Evolutionary conservation across 106 monocot genomes (phyloP).

Genomic region (Acorus calamus): DNA sequence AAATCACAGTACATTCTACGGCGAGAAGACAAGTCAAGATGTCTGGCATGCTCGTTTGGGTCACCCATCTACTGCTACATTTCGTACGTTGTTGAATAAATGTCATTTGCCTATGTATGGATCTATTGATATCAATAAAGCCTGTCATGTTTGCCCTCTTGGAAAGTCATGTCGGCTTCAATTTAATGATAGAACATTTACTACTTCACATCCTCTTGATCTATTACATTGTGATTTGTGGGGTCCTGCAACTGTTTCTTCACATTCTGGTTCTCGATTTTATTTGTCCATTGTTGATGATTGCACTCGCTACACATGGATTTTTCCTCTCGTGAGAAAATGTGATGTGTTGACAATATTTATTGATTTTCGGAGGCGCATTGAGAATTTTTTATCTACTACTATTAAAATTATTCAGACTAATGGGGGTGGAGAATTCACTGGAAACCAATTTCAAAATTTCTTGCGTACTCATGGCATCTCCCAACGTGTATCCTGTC

Average conservation of each 20-base stretch:
- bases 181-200: not conserved
- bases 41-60: too few species aligned
- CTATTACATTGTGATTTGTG: slow-evolving; percentile 7
- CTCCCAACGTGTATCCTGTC: not conserved
- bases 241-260: not conserved
- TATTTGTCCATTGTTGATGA: slow-evolving; percentile 7
- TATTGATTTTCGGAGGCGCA: not conserved
- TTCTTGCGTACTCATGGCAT: not conserved
- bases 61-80: too few species aligned
- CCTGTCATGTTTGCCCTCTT: not conserved
- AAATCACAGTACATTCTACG: too few species aligned
- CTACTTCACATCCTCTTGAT: not conserved
- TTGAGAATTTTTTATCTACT: not conserved
- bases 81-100: too few species aligned
- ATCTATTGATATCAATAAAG: too few species aligned
- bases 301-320: not conserved
- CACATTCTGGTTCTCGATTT: not conserved
- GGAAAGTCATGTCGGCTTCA: not conserved
- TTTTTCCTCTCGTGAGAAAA: not conserved
- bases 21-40: too few species aligned
- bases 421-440: not conserved
- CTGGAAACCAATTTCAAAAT: not conserved
- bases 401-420: not conserved
- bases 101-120: too few species aligned
- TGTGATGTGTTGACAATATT: not conserved